Percentiles rank a stretch among this genome's conserved stretches.
phyloP scores from a whole-genome alignment of 192 early-diverging fungal species.

The Coemansia sp. region DNA sequence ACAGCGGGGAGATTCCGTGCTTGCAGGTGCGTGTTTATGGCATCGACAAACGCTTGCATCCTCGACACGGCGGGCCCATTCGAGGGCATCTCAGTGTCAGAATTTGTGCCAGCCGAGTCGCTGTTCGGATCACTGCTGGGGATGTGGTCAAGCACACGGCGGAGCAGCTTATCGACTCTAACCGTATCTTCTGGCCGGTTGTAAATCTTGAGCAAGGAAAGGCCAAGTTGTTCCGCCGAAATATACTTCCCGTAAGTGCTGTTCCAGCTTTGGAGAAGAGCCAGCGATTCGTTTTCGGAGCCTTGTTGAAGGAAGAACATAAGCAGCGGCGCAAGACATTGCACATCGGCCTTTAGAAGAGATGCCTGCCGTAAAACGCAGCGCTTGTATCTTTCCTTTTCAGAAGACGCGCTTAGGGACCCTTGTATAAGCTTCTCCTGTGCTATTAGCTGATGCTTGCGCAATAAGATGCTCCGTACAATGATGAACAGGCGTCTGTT shows the following conservation, averaged over 20 bases:
- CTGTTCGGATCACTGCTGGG: neutral
- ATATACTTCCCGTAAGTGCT: constrained; percentile 24
- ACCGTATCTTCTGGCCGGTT: constrained; percentile 25
- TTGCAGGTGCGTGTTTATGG: constrained; percentile 24
- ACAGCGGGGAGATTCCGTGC: constrained; percentile 40
- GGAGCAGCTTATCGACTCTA: constrained; percentile 11
- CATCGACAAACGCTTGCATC: constrained; percentile 12
- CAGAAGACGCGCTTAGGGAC: constrained; percentile 4
- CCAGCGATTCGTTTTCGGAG: constrained; percentile 29
- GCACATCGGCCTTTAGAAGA: constrained; percentile 34
- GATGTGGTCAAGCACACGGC: constrained; percentile 7
- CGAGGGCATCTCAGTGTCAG: neutral
- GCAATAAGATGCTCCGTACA: constrained; percentile 28
- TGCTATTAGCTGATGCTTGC: constrained; percentile 14
- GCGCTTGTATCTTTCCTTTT: constrained; percentile 10
- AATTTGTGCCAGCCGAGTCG: neutral
- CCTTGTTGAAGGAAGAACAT: constrained; percentile 33
- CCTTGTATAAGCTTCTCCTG: constrained; percentile 11
- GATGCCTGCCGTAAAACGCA: constrained; percentile 11
- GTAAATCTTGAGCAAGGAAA: constrained; percentile 46
- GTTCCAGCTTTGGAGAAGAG: constrained; percentile 49
- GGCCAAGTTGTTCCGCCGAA: constrained; percentile 36
- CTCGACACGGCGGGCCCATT: neutral
- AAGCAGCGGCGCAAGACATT: constrained; percentile 47
- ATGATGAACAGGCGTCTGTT: constrained; percentile 45